Evolutionary conservation across 208 protist species (phyloP), one percentile per base, ranked within the genome.

Genomic region (Wallacemonas collosoma): DNA sequence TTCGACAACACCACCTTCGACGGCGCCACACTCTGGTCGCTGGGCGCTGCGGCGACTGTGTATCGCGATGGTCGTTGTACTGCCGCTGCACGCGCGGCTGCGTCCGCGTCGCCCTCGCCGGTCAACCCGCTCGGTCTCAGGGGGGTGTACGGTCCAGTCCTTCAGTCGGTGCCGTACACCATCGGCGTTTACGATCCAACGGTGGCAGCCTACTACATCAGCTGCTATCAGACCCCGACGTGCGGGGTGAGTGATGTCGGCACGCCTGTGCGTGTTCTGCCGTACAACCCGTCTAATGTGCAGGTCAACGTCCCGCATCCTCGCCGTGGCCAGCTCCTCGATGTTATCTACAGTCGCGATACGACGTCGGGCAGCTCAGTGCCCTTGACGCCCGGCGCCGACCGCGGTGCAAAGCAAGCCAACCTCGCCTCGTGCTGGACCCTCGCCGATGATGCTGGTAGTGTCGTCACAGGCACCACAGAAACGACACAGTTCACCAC

Each of bases 201-300:
- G 7, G 54, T 57, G 1, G 55, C 75, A 3, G 69, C 78, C 58
- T 76, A 70, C 72, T 76, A 89, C 80, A 73, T 95, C 40, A 66
- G 75, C 47, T 97, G 93, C 74, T 97, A 97, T 68, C 73, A 79
- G 40, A 68, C 85, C 15, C 71, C 81, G 9, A 77, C 72, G 55
- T 97, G 93, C 60, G 79, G 80, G 36, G 82, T 93, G 44, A 78
- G 80, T n/a, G 93, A 95, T 72, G 82, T 88, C 5, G 85, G 87
- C 36, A 35, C 39, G 15, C 77, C 83, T 43, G 15, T 94, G 43
- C 70, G 50, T 12, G 85, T 95, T 9, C 48, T 71, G 62, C 79
- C 68, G 26, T 72, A 81, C 53, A 97, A 97, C 77, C 93, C 93
- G 51, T 60, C 75, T 1, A 75, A 44, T 35, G 79, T 80, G 58